Base-by-base conservation (phyloP, 768 basidiomycete genomes). In the Russula abietina region DNA sequence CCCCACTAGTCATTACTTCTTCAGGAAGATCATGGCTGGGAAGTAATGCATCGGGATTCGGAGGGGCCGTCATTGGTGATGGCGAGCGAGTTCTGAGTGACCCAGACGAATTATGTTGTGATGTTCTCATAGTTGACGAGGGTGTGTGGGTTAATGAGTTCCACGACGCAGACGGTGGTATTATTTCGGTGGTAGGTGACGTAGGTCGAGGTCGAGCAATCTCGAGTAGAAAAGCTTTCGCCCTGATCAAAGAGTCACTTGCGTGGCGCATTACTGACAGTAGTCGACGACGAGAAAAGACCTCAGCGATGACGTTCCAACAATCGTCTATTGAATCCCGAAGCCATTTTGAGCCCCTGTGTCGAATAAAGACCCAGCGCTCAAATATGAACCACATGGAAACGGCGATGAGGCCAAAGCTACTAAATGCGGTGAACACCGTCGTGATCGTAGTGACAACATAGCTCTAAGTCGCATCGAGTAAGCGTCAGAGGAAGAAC, bases 331-430 rank as follows among this genome's bases (percentile, higher is more conserved):
- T 66, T 3, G 83, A 81, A 67, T 88, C 87, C 43, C 79, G 78
- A 16, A 89, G 82, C 86, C 86, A 88, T 70, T 87, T 86, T 62
- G 80, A 76, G 4, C 88, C 88, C 49, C 81, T 76, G 69, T 88
- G 83, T 11, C 80, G 78, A 24, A 77, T 73, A 73, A 82, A 89
- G 12, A 83, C 79, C 79, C 81, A 85, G 16, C 83, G 81, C 70
- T 89, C 88, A 12, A 83, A 85, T 9, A 83, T 81, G 70, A 89
- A 88, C 88, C 88, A 89, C 4, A 80, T 75, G 1, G 86, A 88
- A 16, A 89, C 88, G 4, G 87, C 86, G 11, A 80, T 75, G 11
- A 89, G 80, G 49, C 87, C 87, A 67, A 88, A 85, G 10, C 83
- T 85, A 11, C 87, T 88, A 71, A 86, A 83, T 4, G 84, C 79